Evolutionary conservation across 345 rosid species (phyloP).

Genomic region (Corchorus olitorius): DNA sequence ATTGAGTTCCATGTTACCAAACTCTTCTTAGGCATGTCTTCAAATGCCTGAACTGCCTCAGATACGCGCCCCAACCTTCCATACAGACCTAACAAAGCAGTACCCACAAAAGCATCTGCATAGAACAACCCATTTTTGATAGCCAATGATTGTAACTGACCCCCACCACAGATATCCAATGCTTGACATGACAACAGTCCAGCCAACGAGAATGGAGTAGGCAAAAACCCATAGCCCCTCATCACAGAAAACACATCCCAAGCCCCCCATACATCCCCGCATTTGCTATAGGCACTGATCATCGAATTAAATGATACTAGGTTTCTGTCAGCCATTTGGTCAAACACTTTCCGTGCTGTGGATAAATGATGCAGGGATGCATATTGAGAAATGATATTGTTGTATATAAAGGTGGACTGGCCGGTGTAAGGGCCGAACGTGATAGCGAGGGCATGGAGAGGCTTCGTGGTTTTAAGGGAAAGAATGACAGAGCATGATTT

Average conservation of each 20-base stretch:
- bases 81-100: slow-evolving; percentile 62
- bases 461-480: slow-evolving; percentile 49
- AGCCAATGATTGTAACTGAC: slow-evolving; percentile 63
- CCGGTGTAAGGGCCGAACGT: slow-evolving; percentile 40
- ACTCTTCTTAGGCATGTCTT: slow-evolving; percentile 66
- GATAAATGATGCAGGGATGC: slow-evolving; percentile 35
- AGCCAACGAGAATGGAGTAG: slow-evolving; percentile 55
- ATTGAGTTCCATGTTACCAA: slow-evolving; percentile 76
- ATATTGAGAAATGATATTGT: slow-evolving; percentile 54
- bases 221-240: slow-evolving; percentile 50
- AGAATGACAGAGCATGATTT: slow-evolving; percentile 43
- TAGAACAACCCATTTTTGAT: slow-evolving; percentile 60
- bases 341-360: slow-evolving; percentile 61
- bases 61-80: slow-evolving; percentile 60
- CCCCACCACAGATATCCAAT: slow-evolving; percentile 43
- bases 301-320: slow-evolving; percentile 58
- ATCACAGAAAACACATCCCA: slow-evolving; percentile 45
- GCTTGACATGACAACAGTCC: slow-evolving; percentile 61
- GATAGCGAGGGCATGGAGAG: slow-evolving; percentile 70
- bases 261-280: slow-evolving; percentile 43
- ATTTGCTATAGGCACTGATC: slow-evolving; percentile 48
- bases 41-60: slow-evolving; percentile 53
- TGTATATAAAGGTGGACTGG: slow-evolving; percentile 58
- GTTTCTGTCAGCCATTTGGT: slow-evolving; percentile 63
- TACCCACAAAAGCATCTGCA: slow-evolving; percentile 70